These are phyloP conservation scores for Thielaviopsis musarum DNA, from an alignment of 2,329 filamentous ascomycete species.

Conservation along the genomic window DNA sequence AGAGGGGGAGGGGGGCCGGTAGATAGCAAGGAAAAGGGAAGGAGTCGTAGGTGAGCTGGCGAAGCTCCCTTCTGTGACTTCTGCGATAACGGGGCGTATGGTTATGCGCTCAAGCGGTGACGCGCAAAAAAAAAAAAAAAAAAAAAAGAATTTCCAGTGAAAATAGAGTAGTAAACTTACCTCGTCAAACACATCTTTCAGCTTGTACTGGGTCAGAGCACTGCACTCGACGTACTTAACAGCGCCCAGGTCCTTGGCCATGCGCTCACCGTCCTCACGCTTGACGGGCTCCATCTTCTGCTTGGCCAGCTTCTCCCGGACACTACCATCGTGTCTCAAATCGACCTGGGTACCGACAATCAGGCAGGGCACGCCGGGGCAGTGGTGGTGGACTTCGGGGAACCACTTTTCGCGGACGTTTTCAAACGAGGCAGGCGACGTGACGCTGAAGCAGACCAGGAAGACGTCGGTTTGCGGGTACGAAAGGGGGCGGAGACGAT, in stretches of 20 bases:
- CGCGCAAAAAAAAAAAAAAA: neutral
- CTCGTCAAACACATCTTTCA: constrained; percentile 99
- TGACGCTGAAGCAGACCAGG: constrained; percentile 96
- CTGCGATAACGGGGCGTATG: neutral
- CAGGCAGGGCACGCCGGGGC: constrained; percentile 89
- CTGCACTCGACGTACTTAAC: constrained; percentile 99
- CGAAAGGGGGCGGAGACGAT: constrained; percentile 85
- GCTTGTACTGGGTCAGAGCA: constrained; percentile 90
- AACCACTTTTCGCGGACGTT: constrained; percentile 99
- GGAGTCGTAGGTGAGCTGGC: neutral
- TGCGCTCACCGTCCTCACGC: constrained; percentile 83
- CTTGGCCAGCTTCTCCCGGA: constrained; percentile 80
- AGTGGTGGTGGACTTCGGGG: constrained; percentile 96
- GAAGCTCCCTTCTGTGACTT: neutral
- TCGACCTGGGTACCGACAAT: constrained; percentile 97
- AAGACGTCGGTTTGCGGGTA: constrained; percentile 99
- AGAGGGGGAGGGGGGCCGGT: neutral
- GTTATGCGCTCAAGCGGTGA: neutral
- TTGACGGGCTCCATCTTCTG: constrained; percentile 91
- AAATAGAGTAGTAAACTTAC: constrained; percentile 32
- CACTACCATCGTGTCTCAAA: constrained; percentile 73
- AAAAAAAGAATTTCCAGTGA: neutral
- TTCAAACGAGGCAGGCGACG: constrained; percentile 92
- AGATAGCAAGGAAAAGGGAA: neutral
- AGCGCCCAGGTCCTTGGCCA: constrained; percentile 93